Evolutionary conservation across 805 yeast genomes (phyloP), one percentile per base, ranked within the genome.

Genomic region (Ascoidea asiatica): DNA sequence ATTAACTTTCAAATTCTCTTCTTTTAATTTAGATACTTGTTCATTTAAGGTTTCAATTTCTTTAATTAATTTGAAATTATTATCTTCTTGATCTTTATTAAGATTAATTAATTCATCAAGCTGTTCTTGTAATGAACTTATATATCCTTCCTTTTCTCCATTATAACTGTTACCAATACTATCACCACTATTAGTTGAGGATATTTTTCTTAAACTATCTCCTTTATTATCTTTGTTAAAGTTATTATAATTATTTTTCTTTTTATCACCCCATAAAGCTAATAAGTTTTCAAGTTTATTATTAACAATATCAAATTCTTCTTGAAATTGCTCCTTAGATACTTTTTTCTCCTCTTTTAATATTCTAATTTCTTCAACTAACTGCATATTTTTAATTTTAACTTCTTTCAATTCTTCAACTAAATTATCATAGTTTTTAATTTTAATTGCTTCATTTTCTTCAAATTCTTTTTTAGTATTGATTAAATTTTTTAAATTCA

Each of bases 61-160:
- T 5, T 59, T 47, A 3, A 62, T 50, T 3, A 75, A 57, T 15
- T 59, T 53, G 20, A 59, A 57, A 38, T 55, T 56, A 1, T 59
- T 51, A 3, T 55, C 41, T 37, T 65, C 67, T 29, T 66, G 63
- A 19, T 62, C 65, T 49, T 73, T 67, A 47, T 74, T 69, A 19
- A 73, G 69, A 15, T 52, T 50, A 49, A 79, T 53, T 46, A 80
- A 60, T 20, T 75, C 75, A 48, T 77, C 79, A 43, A 81, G 64
- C 52, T 79, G 83, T 19, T 60, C 52, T 45, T 77, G 82, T 44
- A 81, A 60, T 48, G 65, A 65, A 20, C 54, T 43, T 8, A 69
- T 66, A 44, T 67, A 57, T 5, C 43, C 48, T 38, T 55, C 50
- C 41, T 56, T 60, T 39, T 51, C 53, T n/a, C 47, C 47, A 19